Evolutionary conservation across 495 filamentous ascomycete genomes (phyloP), one percentile per base, ranked within the genome.

Genomic region (Durotheca rogersii): DNA sequence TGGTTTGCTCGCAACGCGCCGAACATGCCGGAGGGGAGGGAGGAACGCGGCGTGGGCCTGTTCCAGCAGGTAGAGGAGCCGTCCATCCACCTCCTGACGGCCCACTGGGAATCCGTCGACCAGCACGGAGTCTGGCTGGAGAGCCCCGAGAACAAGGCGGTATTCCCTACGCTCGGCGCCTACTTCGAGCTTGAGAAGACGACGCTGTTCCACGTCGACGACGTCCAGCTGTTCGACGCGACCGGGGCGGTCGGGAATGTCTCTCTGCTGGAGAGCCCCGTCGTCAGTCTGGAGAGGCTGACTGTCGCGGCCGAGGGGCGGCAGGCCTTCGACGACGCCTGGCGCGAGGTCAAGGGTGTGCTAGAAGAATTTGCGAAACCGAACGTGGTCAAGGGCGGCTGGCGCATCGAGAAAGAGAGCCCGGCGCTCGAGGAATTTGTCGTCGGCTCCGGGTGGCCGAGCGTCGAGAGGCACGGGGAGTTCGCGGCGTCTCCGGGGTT

Each of bases 61-160:
- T 67, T 78, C 37, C 63, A 68, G 10, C 75, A 78, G 35, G 43
- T 74, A 35, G 75, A 81, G 42, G 72, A 81, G 51, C 71, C 72
- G 6, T 56, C 59, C 2, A 60, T 62, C 9, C 50, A 76, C n/a
- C 71, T 81, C 41, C 58, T 81, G 11, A 61, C 75, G 1, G 77
- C 77, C 23, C 68, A 70, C 16, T 82, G 80, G 80, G 66, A 68
- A 10, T 77, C 75, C 1, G 62, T 72, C 7, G 67, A 56, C 1
- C 61, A 69, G 14, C 81, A 83, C 48, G 53, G 56, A 37, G 48
- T 70, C n/a, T 82, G 78, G 76, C 65, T 78, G 15, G 59, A 59
- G 17, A 71, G 66, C 7, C 55, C 61, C 14, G 68, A 66, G 20
- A 73, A 72, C 47, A 34, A 51, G 37, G 16, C 36, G 0, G 51